These are phyloP conservation scores for Solanum tacnaense DNA, from an alignment of 257 asterid genomes.

Conservation along the genomic window DNA sequence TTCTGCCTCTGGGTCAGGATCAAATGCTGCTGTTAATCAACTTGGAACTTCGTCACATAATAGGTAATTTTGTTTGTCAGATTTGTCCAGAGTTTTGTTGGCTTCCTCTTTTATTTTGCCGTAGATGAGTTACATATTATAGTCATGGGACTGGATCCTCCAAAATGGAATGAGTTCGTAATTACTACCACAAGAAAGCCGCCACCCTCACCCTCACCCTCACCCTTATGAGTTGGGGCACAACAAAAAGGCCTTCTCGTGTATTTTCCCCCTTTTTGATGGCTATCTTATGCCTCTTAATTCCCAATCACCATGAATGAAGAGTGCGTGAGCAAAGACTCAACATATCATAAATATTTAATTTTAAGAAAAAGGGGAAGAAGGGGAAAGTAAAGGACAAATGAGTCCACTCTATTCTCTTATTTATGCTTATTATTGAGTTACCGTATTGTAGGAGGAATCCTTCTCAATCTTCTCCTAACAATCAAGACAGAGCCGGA, in stretches of 20 bases:
- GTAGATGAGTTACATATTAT: background rate
- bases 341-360: background rate
- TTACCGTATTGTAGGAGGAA: slow-evolving; percentile 21
- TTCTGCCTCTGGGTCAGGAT: slow-evolving; percentile 29
- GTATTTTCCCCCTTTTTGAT: background rate
- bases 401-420: background rate
- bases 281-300: background rate
- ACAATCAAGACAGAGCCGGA: slow-evolving; percentile 69
- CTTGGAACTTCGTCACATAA: slow-evolving; percentile 29
- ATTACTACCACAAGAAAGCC: background rate
- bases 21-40: slow-evolving; percentile 34
- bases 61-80: slow-evolving; percentile 28
- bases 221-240: background rate
- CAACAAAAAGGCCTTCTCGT: background rate
- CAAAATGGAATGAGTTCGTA: background rate
- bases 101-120: background rate
- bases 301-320: background rate
- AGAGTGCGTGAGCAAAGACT: background rate
- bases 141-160: background rate
- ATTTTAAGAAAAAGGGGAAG: background rate
- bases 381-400: background rate
- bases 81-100: background rate
- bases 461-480: slow-evolving; percentile 46
- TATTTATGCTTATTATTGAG: slow-evolving; percentile 1
- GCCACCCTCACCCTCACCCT: background rate